Evolutionary conservation across 2,329 filamentous ascomycete species (phyloP).

Genomic region (Ceratocystiopsis brevicomis): DNA sequence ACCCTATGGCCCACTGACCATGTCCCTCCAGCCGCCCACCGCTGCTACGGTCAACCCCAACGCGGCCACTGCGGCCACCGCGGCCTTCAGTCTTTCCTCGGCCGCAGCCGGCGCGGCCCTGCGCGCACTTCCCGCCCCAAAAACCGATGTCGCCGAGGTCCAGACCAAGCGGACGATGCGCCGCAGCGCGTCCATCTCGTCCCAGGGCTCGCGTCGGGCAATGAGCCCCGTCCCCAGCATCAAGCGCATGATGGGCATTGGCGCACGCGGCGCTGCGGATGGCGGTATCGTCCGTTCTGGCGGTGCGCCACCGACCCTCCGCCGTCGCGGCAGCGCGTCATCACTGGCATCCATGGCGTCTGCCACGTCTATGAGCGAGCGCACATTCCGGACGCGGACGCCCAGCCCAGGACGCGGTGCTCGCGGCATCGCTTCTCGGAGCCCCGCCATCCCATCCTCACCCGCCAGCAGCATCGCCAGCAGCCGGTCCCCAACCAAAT

Average conservation of each 20-base stretch:
- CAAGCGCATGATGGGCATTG: constrained; percentile 2
- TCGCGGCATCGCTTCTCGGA: constrained; percentile 6
- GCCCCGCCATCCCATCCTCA: constrained; percentile 16
- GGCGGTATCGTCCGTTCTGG: no score
- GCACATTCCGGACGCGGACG: constrained; percentile 69
- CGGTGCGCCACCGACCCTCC: constrained; percentile 22
- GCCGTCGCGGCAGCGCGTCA: constrained; percentile 48
- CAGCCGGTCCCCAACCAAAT: not conserved
- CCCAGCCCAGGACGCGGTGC: constrained; percentile 33
- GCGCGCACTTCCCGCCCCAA: constrained; percentile 56
- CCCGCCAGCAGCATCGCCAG: not conserved
- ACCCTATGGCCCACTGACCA: constrained; percentile 4
- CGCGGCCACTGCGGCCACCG: constrained; percentile 61
- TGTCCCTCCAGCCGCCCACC: constrained; percentile 35
- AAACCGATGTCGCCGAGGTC: constrained; percentile 61
- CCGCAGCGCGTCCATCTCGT: constrained; percentile 53
- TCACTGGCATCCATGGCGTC: constrained; percentile 55
- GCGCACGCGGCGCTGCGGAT: not conserved
- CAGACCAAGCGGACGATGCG: constrained; percentile 74
- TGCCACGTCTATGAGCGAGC: constrained; percentile 83
- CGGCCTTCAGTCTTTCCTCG: constrained; percentile 69
- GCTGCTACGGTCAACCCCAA: constrained; percentile 47
- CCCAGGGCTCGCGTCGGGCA: constrained; percentile 22
- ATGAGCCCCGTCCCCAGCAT: constrained; percentile 8
- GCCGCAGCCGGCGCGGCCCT: constrained; percentile 77